Conservation (phyloP, 2,329 filamentous ascomycete genomes). For the Exophiala xenobiotica region DNA sequence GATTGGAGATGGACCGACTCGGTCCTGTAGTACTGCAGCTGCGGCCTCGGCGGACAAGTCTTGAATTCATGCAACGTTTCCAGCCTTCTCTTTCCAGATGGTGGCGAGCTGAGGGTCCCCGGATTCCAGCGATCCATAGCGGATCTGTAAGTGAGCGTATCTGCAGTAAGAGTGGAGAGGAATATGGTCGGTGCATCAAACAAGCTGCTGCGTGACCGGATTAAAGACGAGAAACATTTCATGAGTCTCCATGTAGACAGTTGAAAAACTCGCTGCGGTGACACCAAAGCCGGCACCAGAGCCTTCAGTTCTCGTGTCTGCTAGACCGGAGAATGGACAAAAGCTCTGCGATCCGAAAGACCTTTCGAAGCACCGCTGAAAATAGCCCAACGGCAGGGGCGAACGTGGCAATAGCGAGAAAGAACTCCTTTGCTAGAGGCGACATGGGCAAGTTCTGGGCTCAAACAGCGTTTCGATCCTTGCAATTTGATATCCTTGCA, state of each 20-base stretch:
- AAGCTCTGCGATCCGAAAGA: too few species aligned
- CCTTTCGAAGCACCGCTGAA: neutral
- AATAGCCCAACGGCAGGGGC: neutral
- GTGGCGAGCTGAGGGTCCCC: neutral
- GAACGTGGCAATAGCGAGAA: neutral
- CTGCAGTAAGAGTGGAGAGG: neutral
- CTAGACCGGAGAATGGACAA: too few species aligned
- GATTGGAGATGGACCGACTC: neutral
- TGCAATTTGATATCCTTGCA: neutral
- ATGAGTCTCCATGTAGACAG: neutral
- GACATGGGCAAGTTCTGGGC: neutral
- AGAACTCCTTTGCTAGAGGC: neutral
- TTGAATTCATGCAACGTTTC: neutral
- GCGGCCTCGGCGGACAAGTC: neutral
- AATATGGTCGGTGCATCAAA: neutral
- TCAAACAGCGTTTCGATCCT: neutral
- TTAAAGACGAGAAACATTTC: neutral
- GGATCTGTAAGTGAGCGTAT: neutral
- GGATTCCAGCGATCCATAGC: neutral
- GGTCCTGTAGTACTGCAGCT: constrained; percentile 2
- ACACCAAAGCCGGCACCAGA: neutral
- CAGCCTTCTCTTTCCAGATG: neutral
- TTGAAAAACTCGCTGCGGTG: neutral
- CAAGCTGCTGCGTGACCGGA: neutral
- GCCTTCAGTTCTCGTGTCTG: neutral